Evolutionary conservation across 495 filamentous ascomycete species (phyloP), one percentile per base, ranked within the genome.

Genomic region (Penicillium cinerascens): DNA sequence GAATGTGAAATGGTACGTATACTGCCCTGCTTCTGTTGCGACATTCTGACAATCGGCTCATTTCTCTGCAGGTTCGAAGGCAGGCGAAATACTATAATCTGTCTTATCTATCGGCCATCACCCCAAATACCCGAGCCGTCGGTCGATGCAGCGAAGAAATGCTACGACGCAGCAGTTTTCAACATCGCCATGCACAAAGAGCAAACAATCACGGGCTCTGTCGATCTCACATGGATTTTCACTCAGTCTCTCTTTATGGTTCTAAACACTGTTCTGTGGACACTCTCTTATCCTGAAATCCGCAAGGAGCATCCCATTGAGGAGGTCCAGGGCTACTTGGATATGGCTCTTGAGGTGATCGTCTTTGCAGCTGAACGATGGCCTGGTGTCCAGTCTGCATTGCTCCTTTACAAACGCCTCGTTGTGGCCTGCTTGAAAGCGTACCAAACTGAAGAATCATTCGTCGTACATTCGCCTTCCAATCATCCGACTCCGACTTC

Each of bases 161-260:
- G 92, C 63, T 96, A 86, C 63, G 84, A 93, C n/a, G 87, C 87
- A 16, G 85, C 85, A 50, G 72, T 82, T 16, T 88, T 82, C 66
- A 91, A 95, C 63, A 86, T 97, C 54, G 73, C 82, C 49, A 82
- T 90, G 69, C 85, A 89, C 35, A 82, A 78, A 59, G 79, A 86
- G 44, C 90, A 95, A 64, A 87, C 93, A 61, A 76, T 82, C 53
- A 83, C 80, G 8, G 78, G 78, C 7, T 82, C 82, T 20, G 84
- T 92, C 18, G 92, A 96, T 61, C 72, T 96, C 48, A 95, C 90
- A 3, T 97, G 92, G 90, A 84, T 95, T 35, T 96, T 95, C 62
- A 81, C 92, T 7, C 81, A 95, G 51, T 81, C 87, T 35, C 76
- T 96, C 18, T 96, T 95, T 69, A 89, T 90, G 80, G 83, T 86